These are phyloP conservation scores for Breviolum minutum DNA, from an alignment of 73 alveolate genomes.

Conservation along the genomic window DNA sequence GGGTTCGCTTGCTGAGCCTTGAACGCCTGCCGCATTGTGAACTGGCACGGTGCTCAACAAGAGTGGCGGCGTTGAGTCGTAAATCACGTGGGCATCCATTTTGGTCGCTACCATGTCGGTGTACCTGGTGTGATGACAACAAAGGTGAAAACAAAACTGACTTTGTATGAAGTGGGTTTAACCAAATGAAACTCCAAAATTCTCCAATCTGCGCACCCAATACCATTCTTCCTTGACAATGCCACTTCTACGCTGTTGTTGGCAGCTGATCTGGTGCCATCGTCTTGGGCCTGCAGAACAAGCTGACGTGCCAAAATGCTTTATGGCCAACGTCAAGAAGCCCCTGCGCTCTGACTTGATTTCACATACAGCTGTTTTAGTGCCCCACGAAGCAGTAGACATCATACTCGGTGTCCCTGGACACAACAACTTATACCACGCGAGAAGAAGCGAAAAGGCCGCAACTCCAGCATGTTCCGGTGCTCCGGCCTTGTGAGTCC, in stretches of 20 bases:
- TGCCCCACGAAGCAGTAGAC: conserved; percentile 25
- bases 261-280: conserved; percentile 49
- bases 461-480: not conserved
- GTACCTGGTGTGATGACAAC: conserved; percentile 4
- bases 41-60: conserved; percentile 18
- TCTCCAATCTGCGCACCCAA: conserved; percentile 7
- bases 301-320: too few relatives aligned
- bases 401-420: conserved; percentile 67
- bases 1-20: not conserved
- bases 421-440: not conserved
- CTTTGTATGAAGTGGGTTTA: not conserved
- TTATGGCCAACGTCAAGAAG: too few relatives aligned
- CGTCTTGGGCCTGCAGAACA: conserved; percentile 37
- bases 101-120: conserved; percentile 65
- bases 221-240: conserved; percentile 16
- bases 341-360: not conserved
- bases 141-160: not conserved
- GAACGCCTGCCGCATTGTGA: conserved; percentile 56
- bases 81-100: conserved; percentile 74
- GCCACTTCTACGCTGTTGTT: conserved; percentile 38
- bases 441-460: too few relatives aligned
- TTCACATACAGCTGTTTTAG: not conserved
- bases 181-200: not conserved
- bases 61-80: conserved; percentile 47
- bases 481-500: not conserved